phyloP scores from a whole-genome alignment of 2,329 filamentous ascomycete species.

The Calycina marina region DNA sequence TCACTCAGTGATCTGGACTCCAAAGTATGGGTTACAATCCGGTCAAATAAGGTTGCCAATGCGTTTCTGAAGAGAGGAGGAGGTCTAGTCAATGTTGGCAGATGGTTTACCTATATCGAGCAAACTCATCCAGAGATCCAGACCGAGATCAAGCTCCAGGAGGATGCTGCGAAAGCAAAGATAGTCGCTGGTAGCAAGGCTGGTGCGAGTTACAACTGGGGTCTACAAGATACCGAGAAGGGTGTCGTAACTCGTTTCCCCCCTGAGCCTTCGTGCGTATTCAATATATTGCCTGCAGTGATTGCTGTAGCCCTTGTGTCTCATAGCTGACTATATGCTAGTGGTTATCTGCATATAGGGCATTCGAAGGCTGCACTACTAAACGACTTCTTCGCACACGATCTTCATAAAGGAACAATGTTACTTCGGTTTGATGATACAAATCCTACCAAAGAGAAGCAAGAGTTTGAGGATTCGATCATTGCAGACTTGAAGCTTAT shows the following conservation, averaged over 20 bases:
- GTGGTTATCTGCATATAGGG: constrained; percentile 82
- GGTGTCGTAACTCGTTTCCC: constrained; percentile 87
- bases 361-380: constrained; percentile 89
- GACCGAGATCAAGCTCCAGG: constrained; percentile 53
- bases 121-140: constrained; percentile 65
- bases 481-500: constrained; percentile 82
- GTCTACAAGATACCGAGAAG: constrained; percentile 68
- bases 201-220: constrained; percentile 80
- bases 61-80: constrained; percentile 66
- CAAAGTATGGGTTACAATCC: constrained; percentile 70
- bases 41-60: constrained; percentile 71
- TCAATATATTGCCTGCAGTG: too few relatives aligned
- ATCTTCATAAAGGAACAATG: constrained; percentile 81
- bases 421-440: constrained; percentile 93
- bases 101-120: constrained; percentile 84
- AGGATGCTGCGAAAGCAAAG: constrained; percentile 55
- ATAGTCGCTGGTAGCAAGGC: constrained; percentile 56
- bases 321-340: too few relatives aligned
- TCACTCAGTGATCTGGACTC: constrained; percentile 61
- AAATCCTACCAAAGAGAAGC: constrained; percentile 93
- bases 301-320: too few relatives aligned
- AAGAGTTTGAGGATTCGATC: constrained; percentile 90
- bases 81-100: constrained; percentile 57
- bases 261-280: constrained; percentile 71
- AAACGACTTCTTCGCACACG: constrained; percentile 93